Percentiles rank a stretch among this genome's conserved stretches.
Evolutionary conservation across 2,329 filamentous ascomycete genomes (phyloP).

Genomic region (Apiospora sp.): DNA sequence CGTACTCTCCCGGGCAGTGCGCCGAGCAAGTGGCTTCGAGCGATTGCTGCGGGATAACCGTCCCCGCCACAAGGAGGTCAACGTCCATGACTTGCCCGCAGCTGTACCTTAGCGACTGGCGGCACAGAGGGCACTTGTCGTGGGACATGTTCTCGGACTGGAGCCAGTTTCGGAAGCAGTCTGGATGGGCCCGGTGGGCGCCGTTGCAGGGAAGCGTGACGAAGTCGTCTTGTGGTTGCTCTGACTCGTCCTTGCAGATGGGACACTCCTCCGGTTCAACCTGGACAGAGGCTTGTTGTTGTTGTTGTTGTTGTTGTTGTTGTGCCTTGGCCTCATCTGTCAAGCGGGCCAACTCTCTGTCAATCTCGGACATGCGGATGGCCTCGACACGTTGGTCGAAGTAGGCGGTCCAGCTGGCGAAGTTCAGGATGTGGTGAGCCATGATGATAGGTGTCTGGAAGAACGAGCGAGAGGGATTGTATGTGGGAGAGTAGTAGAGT

Average conservation of each 20-base stretch:
- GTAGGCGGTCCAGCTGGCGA: not conserved
- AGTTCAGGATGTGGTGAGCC: not conserved
- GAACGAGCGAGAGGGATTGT: not conserved
- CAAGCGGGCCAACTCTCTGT: not conserved
- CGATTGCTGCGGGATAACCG: not conserved
- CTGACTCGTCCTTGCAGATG: not conserved
- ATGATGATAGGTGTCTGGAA: not conserved
- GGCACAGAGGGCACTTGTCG: conserved; percentile 20
- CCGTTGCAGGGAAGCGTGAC: not conserved
- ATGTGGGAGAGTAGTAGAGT: not conserved
- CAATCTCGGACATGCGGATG: not conserved
- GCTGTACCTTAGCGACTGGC: not conserved
- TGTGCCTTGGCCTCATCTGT: not conserved
- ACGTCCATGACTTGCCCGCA: not conserved
- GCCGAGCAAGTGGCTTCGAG: not conserved
- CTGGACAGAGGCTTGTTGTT: not conserved
- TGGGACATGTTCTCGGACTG: not conserved
- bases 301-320: not conserved
- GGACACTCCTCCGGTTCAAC: not conserved
- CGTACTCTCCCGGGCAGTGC: not conserved
- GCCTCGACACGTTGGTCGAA: not conserved
- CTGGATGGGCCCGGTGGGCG: not conserved
- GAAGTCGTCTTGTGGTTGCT: not conserved
- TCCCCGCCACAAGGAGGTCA: not conserved
- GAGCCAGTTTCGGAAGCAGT: not conserved